Base-by-base conservation (phyloP, 2,329 filamentous ascomycete species). In the Teratosphaeria viscida region DNA sequence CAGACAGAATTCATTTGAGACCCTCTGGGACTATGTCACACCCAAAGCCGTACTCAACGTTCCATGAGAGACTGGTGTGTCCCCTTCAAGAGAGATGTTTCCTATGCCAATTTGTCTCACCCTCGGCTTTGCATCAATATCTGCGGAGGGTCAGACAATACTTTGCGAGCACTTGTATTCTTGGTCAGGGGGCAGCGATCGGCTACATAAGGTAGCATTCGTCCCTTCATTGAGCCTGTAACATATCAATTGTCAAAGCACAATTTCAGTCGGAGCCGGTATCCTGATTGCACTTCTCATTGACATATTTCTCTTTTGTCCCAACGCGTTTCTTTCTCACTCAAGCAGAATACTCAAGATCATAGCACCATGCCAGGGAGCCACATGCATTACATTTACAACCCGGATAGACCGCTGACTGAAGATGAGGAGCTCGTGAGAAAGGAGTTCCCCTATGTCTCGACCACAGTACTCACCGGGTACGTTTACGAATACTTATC, bases 381-480 rank as follows among this genome's bases (percentile, higher is more conserved):
- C 32, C n/a, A 47, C 11, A 34, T 34, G 14, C 52, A 52, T n/a
- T 59, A 52, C 53, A 32, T 32, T 26, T 59, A 59, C 53, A 55
- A 55, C 14, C n/a, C 35, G 2, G 16, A 55, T 19, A 32, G 23
- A 16, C 35, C 54, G 7, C 35, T 56, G 10, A 29, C 57, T 2
- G 23, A 10, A 8, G 34, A 23, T 11, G 57, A 59, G 52, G 19
- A 52, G 27, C 19, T 34, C n/a, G 57, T 59, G 6, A 55, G 27
- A 5, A 43, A 35, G 10, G 57, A 54, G 1, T 59, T 55, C 26
- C 34, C 34, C 12, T 59, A 37, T 39, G 57, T 59, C 27, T 59
- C 57, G n/a, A 59, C 57, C 11, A 59, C 57, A 16, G 27, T 43
- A 5, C 57, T 59, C 26, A 37, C 35, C 19, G 32, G 29, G 57